Conservation (phyloP, 108 stramenopile species). For the Skeletonema tropicum region DNA sequence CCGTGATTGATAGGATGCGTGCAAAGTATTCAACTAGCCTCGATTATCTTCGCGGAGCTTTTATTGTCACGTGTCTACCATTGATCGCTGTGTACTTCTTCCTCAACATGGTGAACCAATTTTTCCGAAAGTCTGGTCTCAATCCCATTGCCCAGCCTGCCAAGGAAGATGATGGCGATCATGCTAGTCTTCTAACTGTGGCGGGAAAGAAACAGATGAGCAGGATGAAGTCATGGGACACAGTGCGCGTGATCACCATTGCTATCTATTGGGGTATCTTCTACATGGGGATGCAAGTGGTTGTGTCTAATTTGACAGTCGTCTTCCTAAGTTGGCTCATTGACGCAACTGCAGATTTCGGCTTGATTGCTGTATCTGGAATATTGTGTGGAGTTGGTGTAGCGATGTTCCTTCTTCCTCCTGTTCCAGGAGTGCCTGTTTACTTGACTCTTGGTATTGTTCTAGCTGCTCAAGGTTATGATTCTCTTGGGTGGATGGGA, state of each 20-base stretch:
- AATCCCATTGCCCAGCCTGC: slow-evolving; percentile 43
- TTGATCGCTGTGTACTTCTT: slow-evolving; percentile 45
- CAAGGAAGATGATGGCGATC: slow-evolving; percentile 7
- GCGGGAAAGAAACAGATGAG: slow-evolving; percentile 41
- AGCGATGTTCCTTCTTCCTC: slow-evolving; percentile 66
- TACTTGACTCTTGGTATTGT: slow-evolving; percentile 72
- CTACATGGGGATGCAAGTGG: slow-evolving; percentile 54
- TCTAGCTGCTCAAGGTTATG: slow-evolving; percentile 46
- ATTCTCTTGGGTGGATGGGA: slow-evolving; percentile 45
- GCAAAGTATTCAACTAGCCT: slow-evolving; percentile 48
- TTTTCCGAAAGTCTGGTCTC: slow-evolving; percentile 39
- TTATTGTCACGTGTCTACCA: slow-evolving; percentile 47
- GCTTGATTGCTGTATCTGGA: slow-evolving; percentile 45
- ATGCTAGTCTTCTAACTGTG: slow-evolving; percentile 28
- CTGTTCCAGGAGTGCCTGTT: slow-evolving; percentile 71
- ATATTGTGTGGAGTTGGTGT: slow-evolving; percentile 57
- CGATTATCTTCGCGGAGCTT: slow-evolving; percentile 50
- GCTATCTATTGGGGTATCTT: slow-evolving; percentile 60
- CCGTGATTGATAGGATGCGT: slow-evolving; percentile 24
- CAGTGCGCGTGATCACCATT: slow-evolving; percentile 47
- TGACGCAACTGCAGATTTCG: slow-evolving; percentile 45
- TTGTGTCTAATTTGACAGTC: slow-evolving; percentile 60
- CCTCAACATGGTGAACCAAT: slow-evolving; percentile 53
- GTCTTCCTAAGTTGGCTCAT: slow-evolving; percentile 62
- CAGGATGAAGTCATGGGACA: slow-evolving; percentile 52